Conservation (phyloP, 2,329 filamentous ascomycete species). For the Monosporascus sp. region DNA sequence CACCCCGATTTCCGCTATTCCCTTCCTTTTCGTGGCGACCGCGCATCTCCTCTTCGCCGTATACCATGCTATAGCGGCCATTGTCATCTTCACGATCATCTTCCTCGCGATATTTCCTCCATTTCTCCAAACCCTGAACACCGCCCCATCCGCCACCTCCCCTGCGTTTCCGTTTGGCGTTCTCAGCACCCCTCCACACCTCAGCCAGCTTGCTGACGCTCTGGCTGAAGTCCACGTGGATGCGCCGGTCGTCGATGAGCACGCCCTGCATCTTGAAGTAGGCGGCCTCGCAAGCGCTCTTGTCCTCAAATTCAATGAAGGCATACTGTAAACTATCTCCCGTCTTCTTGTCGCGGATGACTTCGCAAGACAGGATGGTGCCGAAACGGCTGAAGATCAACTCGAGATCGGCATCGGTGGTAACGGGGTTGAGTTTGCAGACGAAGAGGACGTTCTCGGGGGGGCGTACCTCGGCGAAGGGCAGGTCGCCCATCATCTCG, state of each 20-base stretch:
- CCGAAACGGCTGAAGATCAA: constrained; percentile 97
- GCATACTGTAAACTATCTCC: constrained; percentile 95
- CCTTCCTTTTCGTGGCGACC: constrained; percentile 40
- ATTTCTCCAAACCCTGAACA: constrained; percentile 81
- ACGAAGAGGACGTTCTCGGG: constrained; percentile 97
- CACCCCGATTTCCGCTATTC: constrained; percentile 21
- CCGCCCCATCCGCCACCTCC: constrained; percentile 80
- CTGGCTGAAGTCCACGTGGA: constrained; percentile 98
- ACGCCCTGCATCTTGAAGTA: constrained; percentile 99
- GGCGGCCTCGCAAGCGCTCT: constrained; percentile 86
- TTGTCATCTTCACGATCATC: constrained; percentile 37
- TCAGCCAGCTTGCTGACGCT: constrained; percentile 85
- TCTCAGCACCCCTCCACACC: constrained; percentile 81
- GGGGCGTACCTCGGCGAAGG: constrained; percentile 94
- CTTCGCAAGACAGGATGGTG: constrained; percentile 89
- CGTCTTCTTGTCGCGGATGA: constrained; percentile 89
- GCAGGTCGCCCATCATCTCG: constrained; percentile 96
- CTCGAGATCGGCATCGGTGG: constrained; percentile 87
- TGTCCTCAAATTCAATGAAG: constrained; percentile 94
- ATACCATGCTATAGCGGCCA: constrained; percentile 70
- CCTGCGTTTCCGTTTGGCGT: constrained; percentile 62
- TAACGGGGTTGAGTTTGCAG: constrained; percentile 97
- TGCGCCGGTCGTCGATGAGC: constrained; percentile 92
- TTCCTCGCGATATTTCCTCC: constrained; percentile 78
- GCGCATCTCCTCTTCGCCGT: constrained; percentile 66